phyloP scores from a whole-genome alignment of 441 rosid species.

The Heliophila coronopifolia region DNA sequence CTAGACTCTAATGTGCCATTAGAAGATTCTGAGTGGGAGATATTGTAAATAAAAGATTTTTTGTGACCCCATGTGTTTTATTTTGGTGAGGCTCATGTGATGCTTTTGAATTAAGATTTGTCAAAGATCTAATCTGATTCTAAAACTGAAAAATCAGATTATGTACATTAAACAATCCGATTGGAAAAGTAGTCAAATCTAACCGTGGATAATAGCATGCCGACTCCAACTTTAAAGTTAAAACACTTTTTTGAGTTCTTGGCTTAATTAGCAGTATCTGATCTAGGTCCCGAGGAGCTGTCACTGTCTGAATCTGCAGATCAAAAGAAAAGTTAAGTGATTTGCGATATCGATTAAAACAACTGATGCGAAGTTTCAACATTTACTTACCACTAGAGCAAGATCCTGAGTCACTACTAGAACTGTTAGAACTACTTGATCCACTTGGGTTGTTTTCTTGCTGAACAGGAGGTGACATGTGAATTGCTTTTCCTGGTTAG shows the following conservation, averaged over 20 bases:
- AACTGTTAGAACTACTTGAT: constrained; percentile 68
- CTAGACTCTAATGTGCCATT: constrained; percentile 22
- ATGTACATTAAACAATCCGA: constrained; percentile 15
- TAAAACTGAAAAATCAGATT: neutral
- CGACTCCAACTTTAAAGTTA: constrained; percentile 33
- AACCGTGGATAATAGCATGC: constrained; percentile 18
- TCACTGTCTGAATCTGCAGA: constrained; percentile 60
- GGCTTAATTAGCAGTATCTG: constrained; percentile 54
- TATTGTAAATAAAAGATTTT: constrained; percentile 36
- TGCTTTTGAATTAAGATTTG: neutral
- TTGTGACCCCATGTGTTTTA: neutral
- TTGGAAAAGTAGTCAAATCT: constrained; percentile 7
- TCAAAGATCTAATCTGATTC: neutral
- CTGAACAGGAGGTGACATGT: constrained; percentile 35
- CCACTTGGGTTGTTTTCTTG: constrained; percentile 41
- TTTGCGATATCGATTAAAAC: constrained; percentile 1
- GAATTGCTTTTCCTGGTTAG: too few species aligned
- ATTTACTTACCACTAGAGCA: constrained; percentile 77
- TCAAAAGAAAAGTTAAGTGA: constrained; percentile 13
- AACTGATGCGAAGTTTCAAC: constrained; percentile 6
- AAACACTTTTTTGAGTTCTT: constrained; percentile 15
- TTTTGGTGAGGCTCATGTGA: neutral
- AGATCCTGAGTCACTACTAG: constrained; percentile 71
- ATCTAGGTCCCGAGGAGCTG: constrained; percentile 57
- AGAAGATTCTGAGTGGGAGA: constrained; percentile 68